Conservation (phyloP, 345 rosid genomes). For the Nasturtium officinale region DNA sequence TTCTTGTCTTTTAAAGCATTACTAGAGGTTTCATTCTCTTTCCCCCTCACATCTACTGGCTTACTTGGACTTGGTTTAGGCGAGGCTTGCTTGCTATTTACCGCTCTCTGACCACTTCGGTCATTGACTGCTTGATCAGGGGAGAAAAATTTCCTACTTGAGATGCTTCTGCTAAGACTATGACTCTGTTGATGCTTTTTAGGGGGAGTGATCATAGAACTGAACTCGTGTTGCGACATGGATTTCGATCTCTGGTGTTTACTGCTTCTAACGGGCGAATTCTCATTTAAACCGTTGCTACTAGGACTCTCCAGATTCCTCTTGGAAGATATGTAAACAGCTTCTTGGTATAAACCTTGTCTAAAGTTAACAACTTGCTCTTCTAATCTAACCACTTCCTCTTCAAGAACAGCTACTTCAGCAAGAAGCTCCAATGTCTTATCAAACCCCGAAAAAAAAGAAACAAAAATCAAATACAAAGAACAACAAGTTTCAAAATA, state of each 20-base stretch:
- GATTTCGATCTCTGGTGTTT: conserved; percentile 83
- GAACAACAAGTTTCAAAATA: conserved; percentile 4
- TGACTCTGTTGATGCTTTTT: conserved; percentile 57
- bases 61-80: conserved; percentile 43
- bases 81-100: conserved; percentile 52
- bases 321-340: conserved; percentile 68
- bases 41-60: conserved; percentile 58
- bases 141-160: conserved; percentile 64
- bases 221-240: conserved; percentile 61
- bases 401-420: conserved; percentile 97
- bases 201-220: conserved; percentile 45
- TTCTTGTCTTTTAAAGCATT: conserved; percentile 57
- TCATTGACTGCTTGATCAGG: conserved; percentile 48
- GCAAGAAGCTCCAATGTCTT: conserved; percentile 96
- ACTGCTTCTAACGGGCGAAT: conserved; percentile 51
- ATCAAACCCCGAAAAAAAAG: conserved; percentile 17
- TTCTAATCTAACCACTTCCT: conserved; percentile 92
- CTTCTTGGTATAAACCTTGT: conserved; percentile 87
- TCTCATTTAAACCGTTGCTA: conserved; percentile 46
- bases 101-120: conserved; percentile 40
- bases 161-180: conserved; percentile 57
- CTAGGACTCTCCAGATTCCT: conserved; percentile 59
- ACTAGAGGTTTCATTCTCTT: conserved; percentile 63
- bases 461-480: conserved; percentile 33
- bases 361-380: conserved; percentile 87